These are phyloP conservation scores for Solioccasus polychromus DNA, from an alignment of 768 basidiomycete genomes.

Conservation along the genomic window DNA sequence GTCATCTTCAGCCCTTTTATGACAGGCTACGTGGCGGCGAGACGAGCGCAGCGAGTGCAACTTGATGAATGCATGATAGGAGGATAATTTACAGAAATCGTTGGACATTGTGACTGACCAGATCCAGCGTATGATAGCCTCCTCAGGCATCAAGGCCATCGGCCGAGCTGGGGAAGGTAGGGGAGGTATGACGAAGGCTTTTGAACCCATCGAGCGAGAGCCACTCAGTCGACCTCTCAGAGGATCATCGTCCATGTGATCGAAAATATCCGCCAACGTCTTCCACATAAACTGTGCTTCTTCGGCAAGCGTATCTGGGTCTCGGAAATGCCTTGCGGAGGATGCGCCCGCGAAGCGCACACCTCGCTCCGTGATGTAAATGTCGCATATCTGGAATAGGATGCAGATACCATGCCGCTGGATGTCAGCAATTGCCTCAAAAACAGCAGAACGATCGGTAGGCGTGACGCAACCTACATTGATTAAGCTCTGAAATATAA, in stretches of 20 bases:
- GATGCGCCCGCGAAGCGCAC: slow-evolving; percentile 27
- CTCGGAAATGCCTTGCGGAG: slow-evolving; percentile 13
- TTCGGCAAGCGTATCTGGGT: slow-evolving; percentile 26
- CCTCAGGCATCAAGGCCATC: slow-evolving; percentile 15
- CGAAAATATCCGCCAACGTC: slow-evolving; percentile 20
- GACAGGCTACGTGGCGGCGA: background rate
- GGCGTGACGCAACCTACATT: slow-evolving; percentile 18
- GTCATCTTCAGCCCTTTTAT: slow-evolving; percentile 8
- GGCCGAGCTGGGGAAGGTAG: slow-evolving; percentile 23
- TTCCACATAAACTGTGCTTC: slow-evolving; percentile 17
- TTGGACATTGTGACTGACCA: slow-evolving; percentile 21
- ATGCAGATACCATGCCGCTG: slow-evolving; percentile 28
- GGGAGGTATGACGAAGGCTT: slow-evolving; percentile 23
- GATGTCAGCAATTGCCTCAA: slow-evolving; percentile 30
- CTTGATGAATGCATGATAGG: background rate
- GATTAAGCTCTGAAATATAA: slow-evolving; percentile 8
- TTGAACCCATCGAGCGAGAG: slow-evolving; percentile 7
- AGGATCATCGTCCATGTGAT: slow-evolving; percentile 7
- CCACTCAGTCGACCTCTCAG: background rate
- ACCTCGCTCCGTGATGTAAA: slow-evolving; percentile 29
- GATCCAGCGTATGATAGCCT: slow-evolving; percentile 17
- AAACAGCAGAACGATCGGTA: slow-evolving; percentile 28
- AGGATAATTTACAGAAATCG: background rate
- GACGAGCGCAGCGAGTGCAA: background rate
- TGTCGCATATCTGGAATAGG: slow-evolving; percentile 15